These are phyloP conservation scores for Herpetospermum pedunculosum DNA, from an alignment of 306 rosid genomes.

Conservation along the genomic window DNA sequence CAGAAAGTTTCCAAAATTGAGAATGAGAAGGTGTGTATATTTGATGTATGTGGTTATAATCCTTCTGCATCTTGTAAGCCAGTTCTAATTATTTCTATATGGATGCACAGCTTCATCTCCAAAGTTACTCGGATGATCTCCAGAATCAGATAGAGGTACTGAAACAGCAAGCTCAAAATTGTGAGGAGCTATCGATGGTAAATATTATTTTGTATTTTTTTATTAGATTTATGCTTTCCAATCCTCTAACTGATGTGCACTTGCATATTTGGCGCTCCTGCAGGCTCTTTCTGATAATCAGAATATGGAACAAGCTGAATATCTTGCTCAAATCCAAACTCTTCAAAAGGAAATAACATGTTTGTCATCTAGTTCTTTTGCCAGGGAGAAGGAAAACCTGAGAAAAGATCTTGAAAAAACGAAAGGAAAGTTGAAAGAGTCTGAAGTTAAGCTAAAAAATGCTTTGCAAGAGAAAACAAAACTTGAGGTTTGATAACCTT, in stretches of 20 bases:
- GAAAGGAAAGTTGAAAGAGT: slow-evolving; percentile 59
- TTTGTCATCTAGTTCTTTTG: slow-evolving; percentile 51
- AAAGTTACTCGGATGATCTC: slow-evolving; percentile 42
- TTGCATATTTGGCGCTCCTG: slow-evolving; percentile 12
- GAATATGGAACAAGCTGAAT: slow-evolving; percentile 46
- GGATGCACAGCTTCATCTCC: slow-evolving; percentile 39
- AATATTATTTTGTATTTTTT: slow-evolving; percentile 17
- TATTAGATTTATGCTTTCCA: not conserved
- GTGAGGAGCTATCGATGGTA: slow-evolving; percentile 39
- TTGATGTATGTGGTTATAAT: slow-evolving; percentile 4
- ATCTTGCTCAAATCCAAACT: slow-evolving; percentile 42
- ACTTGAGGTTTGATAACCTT: slow-evolving; percentile 49
- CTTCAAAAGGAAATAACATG: slow-evolving; percentile 58
- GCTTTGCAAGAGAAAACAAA: slow-evolving; percentile 78
- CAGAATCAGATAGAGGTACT: slow-evolving; percentile 46
- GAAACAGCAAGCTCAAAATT: slow-evolving; percentile 35
- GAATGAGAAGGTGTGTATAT: slow-evolving; percentile 50
- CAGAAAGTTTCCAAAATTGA: slow-evolving; percentile 48
- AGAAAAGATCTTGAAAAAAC: slow-evolving; percentile 79
- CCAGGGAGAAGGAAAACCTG: slow-evolving; percentile 59
- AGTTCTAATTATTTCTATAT: slow-evolving; percentile 13
- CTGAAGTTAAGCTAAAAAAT: slow-evolving; percentile 72
- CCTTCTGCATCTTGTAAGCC: not conserved
- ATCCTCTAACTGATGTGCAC: not conserved
- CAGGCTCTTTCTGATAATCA: slow-evolving; percentile 49